Conservation (phyloP, 2,329 filamentous ascomycete genomes). For the Aspergillus fijiensis region DNA sequence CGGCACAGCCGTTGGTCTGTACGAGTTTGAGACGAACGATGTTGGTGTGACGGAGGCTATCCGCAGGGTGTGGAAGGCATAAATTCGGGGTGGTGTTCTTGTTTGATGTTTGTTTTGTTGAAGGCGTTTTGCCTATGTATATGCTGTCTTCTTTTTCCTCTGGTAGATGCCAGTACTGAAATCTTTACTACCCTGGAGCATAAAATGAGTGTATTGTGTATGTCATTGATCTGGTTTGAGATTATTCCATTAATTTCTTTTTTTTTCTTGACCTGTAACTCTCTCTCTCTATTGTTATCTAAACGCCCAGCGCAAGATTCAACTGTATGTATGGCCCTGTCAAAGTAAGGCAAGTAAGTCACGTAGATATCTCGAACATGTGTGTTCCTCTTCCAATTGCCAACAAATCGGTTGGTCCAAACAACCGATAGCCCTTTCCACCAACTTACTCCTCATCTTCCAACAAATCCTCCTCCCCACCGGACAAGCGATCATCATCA, state of each 20-base stretch:
- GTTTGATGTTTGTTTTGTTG: conserved; percentile 21
- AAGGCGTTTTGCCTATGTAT: conserved; percentile 37
- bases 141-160: conserved; percentile 28
- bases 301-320: conserved; percentile 14
- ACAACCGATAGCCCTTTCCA: conserved; percentile 10
- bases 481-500: conserved; percentile 56
- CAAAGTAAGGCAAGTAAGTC: not conserved
- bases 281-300: conserved; percentile 2
- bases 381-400: not conserved
- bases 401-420: not conserved
- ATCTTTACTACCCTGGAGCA: conserved; percentile 19
- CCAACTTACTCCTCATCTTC: conserved; percentile 35
- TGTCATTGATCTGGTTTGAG: conserved; percentile 13
- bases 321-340: conserved; percentile 5
- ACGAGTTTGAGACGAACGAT: conserved; percentile 99
- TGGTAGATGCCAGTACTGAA: conserved; percentile 12
- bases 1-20: conserved; percentile 80
- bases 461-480: conserved; percentile 6
- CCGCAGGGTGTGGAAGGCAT: conserved; percentile 83
- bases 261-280: not conserved
- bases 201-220: conserved; percentile 19
- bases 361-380: conserved; percentile 4
- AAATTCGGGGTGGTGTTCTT: conserved; percentile 31
- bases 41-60: conserved; percentile 89
- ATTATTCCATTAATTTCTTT: not conserved